A percentile compares a stretch with the other conserved stretches of the same genome.
Conservation (phyloP, 2,329 filamentous ascomycete genomes). For the Talaromyces amestolkiae region DNA sequence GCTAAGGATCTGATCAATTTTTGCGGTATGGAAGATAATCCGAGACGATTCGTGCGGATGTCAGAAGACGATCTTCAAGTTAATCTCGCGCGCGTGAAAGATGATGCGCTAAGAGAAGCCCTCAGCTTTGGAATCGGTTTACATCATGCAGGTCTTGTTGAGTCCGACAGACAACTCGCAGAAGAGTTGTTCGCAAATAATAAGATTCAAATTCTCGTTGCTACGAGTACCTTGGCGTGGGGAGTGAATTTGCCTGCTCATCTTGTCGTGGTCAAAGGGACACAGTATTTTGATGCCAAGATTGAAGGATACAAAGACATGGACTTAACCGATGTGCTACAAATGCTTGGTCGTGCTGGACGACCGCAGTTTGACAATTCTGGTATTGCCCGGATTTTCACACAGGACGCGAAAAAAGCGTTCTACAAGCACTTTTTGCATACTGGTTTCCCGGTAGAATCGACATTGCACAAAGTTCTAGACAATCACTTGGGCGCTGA, state of each 20-base stretch:
- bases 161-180: constrained; percentile 84
- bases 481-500: constrained; percentile 97
- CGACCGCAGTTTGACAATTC: constrained; percentile 95
- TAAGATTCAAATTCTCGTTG: constrained; percentile 95
- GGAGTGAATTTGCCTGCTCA: constrained; percentile 97
- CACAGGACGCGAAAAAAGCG: constrained; percentile 94
- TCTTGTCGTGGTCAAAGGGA: constrained; percentile 95
- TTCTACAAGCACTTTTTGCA: constrained; percentile 99
- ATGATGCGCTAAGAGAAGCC: constrained; percentile 88
- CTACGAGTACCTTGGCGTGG: constrained; percentile 95
- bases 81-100: constrained; percentile 86
- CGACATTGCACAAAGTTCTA: constrained; percentile 89
- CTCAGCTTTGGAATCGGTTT: constrained; percentile 95
- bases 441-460: constrained; percentile 96
- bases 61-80: constrained; percentile 88
- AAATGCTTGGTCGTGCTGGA: constrained; percentile 95
- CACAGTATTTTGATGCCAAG: constrained; percentile 97
- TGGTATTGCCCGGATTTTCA: constrained; percentile 95
- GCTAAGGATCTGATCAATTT: constrained; percentile 96
- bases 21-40: constrained; percentile 98
- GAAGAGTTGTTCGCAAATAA: constrained; percentile 96
- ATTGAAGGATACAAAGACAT: constrained; percentile 97
- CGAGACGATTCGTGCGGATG: constrained; percentile 88
- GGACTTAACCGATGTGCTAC: constrained; percentile 95
- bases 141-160: constrained; percentile 94